phyloP scores from a whole-genome alignment of 805 yeast genomes.

The Gaillardinia entomophila region DNA sequence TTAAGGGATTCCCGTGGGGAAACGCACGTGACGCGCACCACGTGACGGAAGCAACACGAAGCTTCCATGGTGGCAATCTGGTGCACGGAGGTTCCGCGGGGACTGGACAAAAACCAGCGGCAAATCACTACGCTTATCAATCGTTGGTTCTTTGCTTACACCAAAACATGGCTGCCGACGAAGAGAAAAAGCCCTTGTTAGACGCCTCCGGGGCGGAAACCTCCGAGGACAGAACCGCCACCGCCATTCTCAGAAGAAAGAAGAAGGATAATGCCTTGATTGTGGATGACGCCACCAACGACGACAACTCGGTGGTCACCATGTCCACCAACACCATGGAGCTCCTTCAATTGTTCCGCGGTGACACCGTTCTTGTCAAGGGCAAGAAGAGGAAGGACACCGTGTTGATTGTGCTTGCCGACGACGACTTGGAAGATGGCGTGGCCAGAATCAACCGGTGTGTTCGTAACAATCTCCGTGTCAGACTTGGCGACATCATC shows the following conservation, averaged over 20 bases:
- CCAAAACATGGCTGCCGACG: constrained; percentile 6
- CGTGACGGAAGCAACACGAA: not conserved
- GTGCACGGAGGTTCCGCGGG: not conserved
- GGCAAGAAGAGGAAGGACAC: constrained; percentile 99
- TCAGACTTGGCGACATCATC: constrained; percentile 88
- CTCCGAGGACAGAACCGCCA: constrained; percentile 74
- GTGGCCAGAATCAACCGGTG: constrained; percentile 91
- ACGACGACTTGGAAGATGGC: constrained; percentile 95
- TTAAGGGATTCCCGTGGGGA: not conserved
- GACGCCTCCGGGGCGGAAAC: constrained; percentile 61
- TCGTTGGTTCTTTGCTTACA: not conserved
- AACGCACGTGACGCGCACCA: not conserved
- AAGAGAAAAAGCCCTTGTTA: constrained; percentile 32
- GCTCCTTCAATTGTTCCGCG: constrained; percentile 87
- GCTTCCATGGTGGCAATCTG: not conserved
- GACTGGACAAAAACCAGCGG: too few species aligned
- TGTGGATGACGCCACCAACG: constrained; percentile 96
- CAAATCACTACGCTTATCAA: not conserved
- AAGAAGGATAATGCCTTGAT: constrained; percentile 94
- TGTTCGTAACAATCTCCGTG: constrained; percentile 90
- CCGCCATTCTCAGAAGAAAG: constrained; percentile 94
- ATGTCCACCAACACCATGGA: constrained; percentile 96
- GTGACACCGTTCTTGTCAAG: constrained; percentile 94
- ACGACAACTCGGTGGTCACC: constrained; percentile 94
- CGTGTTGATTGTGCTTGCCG: constrained; percentile 89